Evolutionary conservation across 164 flowering plant genomes (phyloP), one percentile per base, ranked within the genome.

Genomic region (Nymphaea thermarum): DNA sequence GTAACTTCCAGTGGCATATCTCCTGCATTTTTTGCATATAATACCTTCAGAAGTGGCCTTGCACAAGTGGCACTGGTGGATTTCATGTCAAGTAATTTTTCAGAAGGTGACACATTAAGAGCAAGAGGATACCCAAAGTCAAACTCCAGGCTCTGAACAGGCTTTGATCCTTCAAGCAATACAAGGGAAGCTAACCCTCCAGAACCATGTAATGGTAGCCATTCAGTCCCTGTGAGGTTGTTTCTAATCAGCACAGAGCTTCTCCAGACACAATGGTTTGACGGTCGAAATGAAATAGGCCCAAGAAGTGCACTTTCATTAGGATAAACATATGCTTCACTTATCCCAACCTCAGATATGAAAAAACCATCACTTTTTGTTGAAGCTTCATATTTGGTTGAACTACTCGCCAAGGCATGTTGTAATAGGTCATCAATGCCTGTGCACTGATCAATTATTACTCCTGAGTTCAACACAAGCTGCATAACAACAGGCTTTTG

Each of bases 211-310:
- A 91, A 67, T 65, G 85, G 75, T 71, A 89, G 59, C 90, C 87
- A 85, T 77, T 89, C 96, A 63, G 89, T 86, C 66, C 98, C 98
- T 57, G 94, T 85, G 62, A 90, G 91, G 79, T 90, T 90, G 81
- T 87, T 90, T 68, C 96, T 87, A 71, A 90, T 77, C 44, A 86
- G 73, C 57, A 77, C 94, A 43, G 92, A 88, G 72, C 94, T 82
- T 72, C 74, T 89, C 98, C 96, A 92, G 11, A 61, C 71, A 68
- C 98, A 87, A 45, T 86, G 76, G 62, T 69, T 71, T 36, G 93
- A 83, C 64, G 98, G 98, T 60, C 80, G 86, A 75, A 91, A 91
- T 12, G 82, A 25, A 65, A 92, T 74, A n/a, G 96, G 92, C 43
- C 98, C 98, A 60, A 92, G 75, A 59, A 74, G 61, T 44, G 89